Evolutionary conservation across 2,329 filamentous ascomycete genomes (phyloP).

Genomic region (Scedosporium apiospermum): DNA sequence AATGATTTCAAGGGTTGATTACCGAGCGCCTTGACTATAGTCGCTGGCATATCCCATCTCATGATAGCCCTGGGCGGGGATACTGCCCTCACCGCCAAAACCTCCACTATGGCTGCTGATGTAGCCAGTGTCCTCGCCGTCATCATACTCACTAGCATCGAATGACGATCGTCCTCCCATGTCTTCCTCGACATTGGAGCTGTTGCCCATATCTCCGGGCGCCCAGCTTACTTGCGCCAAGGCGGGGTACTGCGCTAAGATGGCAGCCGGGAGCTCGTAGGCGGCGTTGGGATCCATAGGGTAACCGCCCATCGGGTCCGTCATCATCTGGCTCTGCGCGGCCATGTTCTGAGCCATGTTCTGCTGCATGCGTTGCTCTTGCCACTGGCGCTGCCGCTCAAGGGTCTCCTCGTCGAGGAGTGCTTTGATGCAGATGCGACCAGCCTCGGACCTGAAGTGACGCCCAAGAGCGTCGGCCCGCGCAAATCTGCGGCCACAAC

Average conservation of each 20-base stretch:
- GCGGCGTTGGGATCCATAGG: slow-evolving; percentile 45
- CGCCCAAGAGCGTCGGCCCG: slow-evolving; percentile 89
- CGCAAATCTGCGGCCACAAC: slow-evolving; percentile 85
- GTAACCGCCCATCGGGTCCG: slow-evolving; percentile 51
- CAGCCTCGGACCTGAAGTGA: slow-evolving; percentile 92
- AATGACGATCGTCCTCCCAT: slow-evolving; percentile 73
- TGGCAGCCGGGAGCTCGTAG: slow-evolving; percentile 71
- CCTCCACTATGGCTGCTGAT: slow-evolving; percentile 53
- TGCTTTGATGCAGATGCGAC: slow-evolving; percentile 94
- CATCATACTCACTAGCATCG: slow-evolving; percentile 70
- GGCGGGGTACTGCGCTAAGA: slow-evolving; percentile 87
- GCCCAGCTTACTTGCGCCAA: slow-evolving; percentile 86
- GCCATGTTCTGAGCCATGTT: slow-evolving; percentile 52
- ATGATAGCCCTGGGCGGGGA: slow-evolving; percentile 41
- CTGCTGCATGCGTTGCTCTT: slow-evolving; percentile 61
- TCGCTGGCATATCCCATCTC: slow-evolving; percentile 46
- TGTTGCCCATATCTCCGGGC: slow-evolving; percentile 40
- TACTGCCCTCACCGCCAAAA: slow-evolving; percentile 42
- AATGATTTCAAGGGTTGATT: not conserved
- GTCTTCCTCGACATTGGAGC: slow-evolving; percentile 65
- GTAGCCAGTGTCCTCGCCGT: slow-evolving; percentile 62
- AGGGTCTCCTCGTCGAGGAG: slow-evolving; percentile 86
- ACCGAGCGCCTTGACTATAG: slow-evolving; percentile 30
- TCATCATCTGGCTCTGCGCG: slow-evolving; percentile 38
- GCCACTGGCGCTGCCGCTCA: slow-evolving; percentile 66